phyloP scores from a whole-genome alignment of 331 rosid species.

The Pyrus hybrid region DNA sequence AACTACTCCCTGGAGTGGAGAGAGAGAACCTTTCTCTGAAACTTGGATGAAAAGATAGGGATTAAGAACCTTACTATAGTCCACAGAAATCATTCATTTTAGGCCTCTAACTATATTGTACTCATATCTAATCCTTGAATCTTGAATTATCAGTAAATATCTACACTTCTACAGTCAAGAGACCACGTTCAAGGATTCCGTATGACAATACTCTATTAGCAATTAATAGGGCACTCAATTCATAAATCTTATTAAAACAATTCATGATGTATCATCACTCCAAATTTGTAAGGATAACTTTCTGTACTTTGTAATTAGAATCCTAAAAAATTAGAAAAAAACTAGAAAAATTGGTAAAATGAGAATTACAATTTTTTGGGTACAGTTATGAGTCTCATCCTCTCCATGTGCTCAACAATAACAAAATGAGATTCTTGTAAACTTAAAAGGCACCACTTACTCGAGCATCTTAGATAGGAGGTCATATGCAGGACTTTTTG shows the following conservation, averaged over 20 bases:
- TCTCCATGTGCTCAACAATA: neutral
- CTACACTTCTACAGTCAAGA: neutral
- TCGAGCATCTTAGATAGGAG: slow-evolving; percentile 96
- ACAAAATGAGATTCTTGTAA: slow-evolving; percentile 6
- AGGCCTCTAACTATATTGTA: neutral
- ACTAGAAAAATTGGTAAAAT: neutral
- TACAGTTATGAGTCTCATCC: neutral
- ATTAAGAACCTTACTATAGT: neutral
- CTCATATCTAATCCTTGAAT: neutral
- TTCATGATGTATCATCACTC: neutral
- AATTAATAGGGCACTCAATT: neutral
- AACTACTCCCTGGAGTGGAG: neutral
- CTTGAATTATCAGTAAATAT: neutral
- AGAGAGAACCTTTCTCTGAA: neutral
- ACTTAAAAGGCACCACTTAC: slow-evolving; percentile 51
- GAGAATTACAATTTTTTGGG: neutral
- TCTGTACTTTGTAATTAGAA: neutral
- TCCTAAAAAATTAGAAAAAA: neutral
- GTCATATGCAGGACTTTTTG: slow-evolving; percentile 81
- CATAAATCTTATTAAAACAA: neutral
- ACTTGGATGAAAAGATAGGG: neutral
- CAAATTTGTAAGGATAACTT: neutral
- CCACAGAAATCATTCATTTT: neutral
- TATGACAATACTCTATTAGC: neutral
- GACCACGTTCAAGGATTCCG: neutral